Percentiles rank a stretch among this genome's conserved stretches.
Conservation (phyloP, 139 green algal species). For the Micromonas pusilla region DNA sequence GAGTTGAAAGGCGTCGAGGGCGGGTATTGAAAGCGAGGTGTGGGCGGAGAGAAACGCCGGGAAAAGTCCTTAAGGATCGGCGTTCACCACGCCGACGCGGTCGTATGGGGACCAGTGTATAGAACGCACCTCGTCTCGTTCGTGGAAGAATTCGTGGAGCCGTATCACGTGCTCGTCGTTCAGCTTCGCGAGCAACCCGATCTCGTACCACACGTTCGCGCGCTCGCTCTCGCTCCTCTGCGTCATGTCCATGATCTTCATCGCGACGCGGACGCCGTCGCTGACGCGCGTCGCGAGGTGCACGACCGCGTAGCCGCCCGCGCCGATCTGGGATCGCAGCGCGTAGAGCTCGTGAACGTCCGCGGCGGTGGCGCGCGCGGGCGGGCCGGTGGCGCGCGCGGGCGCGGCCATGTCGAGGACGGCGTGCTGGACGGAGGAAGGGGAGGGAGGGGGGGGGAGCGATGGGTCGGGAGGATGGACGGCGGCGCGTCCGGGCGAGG, state of each 20-base stretch:
- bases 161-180: conserved; percentile 11
- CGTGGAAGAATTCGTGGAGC: conserved; percentile 27
- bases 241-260: conserved; percentile 27
- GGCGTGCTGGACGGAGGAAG: no score
- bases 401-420: no score
- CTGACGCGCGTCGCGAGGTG: conserved; percentile 58
- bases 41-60: no score
- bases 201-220: conserved; percentile 13
- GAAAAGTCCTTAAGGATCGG: no score
- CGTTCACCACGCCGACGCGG: no score
- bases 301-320: conserved; percentile 75
- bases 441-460: no score
- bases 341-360: conserved; percentile 64
- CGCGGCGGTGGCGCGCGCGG: background rate
- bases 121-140: background rate
- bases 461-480: no score
- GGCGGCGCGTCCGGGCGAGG: no score
- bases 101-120: no score
- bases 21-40: no score
- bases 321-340: conserved; percentile 67
- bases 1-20: no score
- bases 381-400: background rate
- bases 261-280: conserved; percentile 38
- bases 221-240: background rate
- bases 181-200: conserved; percentile 3